Evolutionary conservation across 73 alveolate genomes (phyloP).

Genomic region (Paramecium tetraurelia): DNA sequence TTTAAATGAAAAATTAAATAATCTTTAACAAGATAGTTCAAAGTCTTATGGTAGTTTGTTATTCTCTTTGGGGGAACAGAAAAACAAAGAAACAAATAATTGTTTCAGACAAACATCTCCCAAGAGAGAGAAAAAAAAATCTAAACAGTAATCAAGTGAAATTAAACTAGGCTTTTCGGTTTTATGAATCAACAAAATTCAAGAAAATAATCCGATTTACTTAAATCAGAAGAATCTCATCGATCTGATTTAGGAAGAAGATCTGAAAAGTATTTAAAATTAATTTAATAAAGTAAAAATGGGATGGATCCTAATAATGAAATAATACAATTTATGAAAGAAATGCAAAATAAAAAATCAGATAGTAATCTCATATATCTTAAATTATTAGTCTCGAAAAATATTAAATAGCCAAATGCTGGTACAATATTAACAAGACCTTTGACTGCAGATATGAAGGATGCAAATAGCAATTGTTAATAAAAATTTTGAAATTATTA

Average conservation of each 20-base stretch:
- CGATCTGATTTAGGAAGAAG: not conserved
- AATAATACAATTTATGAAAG: not conserved
- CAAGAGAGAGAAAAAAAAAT: not conserved
- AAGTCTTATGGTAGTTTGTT: slow-evolving; percentile 1
- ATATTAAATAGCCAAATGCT: not conserved
- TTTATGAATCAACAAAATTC: not conserved
- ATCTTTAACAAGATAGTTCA: not conserved
- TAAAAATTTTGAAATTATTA: not conserved
- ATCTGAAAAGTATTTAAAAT: not conserved
- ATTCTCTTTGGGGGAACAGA: slow-evolving; percentile 6
- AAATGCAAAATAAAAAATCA: not conserved
- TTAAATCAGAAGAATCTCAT: slow-evolving; percentile 46
- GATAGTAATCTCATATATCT: not conserved
- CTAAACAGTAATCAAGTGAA: not conserved
- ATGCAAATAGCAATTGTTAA: not conserved
- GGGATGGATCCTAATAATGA: not conserved
- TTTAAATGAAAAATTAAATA: not conserved
- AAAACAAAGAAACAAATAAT: not conserved
- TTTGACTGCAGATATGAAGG: not conserved
- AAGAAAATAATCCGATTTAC: slow-evolving; percentile 1
- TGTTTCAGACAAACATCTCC: not conserved
- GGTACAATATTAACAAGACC: not conserved
- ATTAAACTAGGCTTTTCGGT: not conserved
- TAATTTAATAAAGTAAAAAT: not conserved
- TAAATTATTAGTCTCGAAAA: not conserved